Evolutionary conservation across 164 flowering plant genomes (phyloP), one percentile per base, ranked within the genome.

Genomic region (Chimonanthus praecox): DNA sequence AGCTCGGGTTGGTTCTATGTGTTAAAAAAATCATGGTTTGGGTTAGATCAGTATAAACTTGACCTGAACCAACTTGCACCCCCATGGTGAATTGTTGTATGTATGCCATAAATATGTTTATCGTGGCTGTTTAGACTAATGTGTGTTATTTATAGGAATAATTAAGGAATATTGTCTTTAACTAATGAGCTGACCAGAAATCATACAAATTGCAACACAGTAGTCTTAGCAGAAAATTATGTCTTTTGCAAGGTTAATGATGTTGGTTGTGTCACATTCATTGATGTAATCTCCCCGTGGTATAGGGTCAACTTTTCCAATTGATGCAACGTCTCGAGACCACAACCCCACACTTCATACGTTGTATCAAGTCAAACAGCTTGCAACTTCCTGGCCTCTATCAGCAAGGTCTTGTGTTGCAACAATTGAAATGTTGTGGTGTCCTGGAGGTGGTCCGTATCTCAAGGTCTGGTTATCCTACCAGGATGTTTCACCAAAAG

Each of bases 341-440:
- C 79, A 96, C 97, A 5, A 92, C 96, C n/a, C 96, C 99, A 71
- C 99, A 96, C 83, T 96, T 96, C 79, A 94, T 96, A 61, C 97
- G 98, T 54, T 96, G 99, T 78, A 89, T 96, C 72, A 92, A 94
- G 85, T 97, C 99, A 72, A 96, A 96, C 81, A 88, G 79, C 74
- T 73, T 74, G 63, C 98, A 94, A 73, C 86, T 90, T 83, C 97
- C 99, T 75, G 88, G 90, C 75, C 75, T 73, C 47, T 96, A 94
- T 76, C 90, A 94, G 74, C 97, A 94, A 84, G 90, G 85, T 65
- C 90, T 96, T 68, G 95, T 96, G 50, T 73, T 94, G 80, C 97
- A 94, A 81, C 99, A 96, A 79, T 86, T 96, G 43, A 83, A 92
- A 76, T 96, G 99, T 79, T 94, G 98, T 86, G 98, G 99, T 74